These are phyloP conservation scores for Bodo saltans DNA, from an alignment of 78 protist species.

Conservation along the genomic window DNA sequence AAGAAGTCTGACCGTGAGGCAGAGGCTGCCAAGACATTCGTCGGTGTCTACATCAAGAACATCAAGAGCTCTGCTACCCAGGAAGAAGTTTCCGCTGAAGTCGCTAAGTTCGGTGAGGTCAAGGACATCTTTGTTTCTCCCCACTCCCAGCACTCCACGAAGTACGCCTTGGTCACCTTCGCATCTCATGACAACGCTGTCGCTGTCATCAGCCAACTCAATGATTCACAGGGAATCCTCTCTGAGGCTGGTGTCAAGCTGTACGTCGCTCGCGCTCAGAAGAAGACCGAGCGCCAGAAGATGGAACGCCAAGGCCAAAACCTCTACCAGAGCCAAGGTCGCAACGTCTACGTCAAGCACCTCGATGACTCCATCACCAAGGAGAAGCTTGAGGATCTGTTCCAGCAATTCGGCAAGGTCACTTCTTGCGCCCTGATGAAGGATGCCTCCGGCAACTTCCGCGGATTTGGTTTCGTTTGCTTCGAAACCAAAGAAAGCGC, in stretches of 20 bases:
- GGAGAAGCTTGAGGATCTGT: constrained; percentile 69
- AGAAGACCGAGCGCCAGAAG: constrained; percentile 78
- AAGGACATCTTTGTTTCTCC: constrained; percentile 48
- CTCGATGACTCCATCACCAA: constrained; percentile 85
- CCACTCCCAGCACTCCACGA: constrained; percentile 56
- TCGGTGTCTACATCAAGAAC: constrained; percentile 91
- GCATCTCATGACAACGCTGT: constrained; percentile 75
- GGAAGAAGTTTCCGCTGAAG: constrained; percentile 57
- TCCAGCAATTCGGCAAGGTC: constrained; percentile 85
- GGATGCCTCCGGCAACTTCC: constrained; percentile 52
- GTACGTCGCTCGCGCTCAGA: constrained; percentile 80
- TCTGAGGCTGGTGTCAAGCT: constrained; percentile 50
- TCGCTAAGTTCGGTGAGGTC: constrained; percentile 70
- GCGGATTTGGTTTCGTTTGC: constrained; percentile 96
- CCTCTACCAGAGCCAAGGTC: constrained; percentile 60
- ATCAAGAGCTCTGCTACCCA: constrained; percentile 51
- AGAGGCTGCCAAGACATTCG: constrained; percentile 36
- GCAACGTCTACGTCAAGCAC: constrained; percentile 95
- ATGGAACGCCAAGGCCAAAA: constrained; percentile 55
- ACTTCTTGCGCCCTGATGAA: constrained; percentile 79
- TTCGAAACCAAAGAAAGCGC: constrained; percentile 90
- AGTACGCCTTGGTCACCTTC: constrained; percentile 93
- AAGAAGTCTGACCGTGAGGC: constrained; percentile 63
- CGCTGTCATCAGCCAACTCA: constrained; percentile 63
- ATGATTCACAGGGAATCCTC: constrained; percentile 52